Conservation (phyloP, 441 rosid genomes). For the Euphorbia celastroides region DNA sequence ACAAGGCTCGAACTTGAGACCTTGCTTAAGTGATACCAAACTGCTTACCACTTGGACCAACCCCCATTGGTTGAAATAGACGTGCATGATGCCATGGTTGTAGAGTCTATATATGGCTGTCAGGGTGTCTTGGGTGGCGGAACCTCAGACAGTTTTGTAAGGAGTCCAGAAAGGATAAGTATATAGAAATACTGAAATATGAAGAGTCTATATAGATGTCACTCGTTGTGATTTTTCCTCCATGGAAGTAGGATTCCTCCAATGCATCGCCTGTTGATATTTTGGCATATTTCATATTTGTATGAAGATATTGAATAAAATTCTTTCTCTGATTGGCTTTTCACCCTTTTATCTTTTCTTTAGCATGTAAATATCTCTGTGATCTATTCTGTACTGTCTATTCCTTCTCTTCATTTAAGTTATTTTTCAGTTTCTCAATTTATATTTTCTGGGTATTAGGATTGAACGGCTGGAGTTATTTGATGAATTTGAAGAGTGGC, state of each 20-base stretch:
- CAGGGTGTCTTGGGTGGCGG: background rate
- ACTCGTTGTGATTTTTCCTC: background rate
- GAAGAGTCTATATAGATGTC: background rate
- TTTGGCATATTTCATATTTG: conserved; percentile 5
- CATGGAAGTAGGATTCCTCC: conserved; percentile 11
- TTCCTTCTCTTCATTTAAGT: background rate
- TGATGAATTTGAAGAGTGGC: conserved; percentile 98
- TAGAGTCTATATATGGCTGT: background rate
- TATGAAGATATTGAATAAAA: background rate
- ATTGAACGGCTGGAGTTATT: conserved; percentile 90
- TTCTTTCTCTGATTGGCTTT: background rate
- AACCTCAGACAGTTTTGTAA: background rate
- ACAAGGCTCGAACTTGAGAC: too few species aligned
- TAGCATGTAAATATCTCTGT: background rate
- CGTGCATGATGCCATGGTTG: background rate
- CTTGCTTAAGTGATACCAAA: too few species aligned
- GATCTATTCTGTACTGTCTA: background rate
- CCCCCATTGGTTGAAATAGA: background rate
- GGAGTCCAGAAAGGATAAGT: background rate
- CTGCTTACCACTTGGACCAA: too few species aligned
- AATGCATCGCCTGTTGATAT: conserved; percentile 6
- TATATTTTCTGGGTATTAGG: conserved; percentile 43
- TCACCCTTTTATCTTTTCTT: background rate
- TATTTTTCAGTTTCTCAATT: conserved; percentile 20
- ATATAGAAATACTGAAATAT: background rate